Base-by-base conservation (phyloP, 768 basidiomycete species). In the Obba rivulosa region DNA sequence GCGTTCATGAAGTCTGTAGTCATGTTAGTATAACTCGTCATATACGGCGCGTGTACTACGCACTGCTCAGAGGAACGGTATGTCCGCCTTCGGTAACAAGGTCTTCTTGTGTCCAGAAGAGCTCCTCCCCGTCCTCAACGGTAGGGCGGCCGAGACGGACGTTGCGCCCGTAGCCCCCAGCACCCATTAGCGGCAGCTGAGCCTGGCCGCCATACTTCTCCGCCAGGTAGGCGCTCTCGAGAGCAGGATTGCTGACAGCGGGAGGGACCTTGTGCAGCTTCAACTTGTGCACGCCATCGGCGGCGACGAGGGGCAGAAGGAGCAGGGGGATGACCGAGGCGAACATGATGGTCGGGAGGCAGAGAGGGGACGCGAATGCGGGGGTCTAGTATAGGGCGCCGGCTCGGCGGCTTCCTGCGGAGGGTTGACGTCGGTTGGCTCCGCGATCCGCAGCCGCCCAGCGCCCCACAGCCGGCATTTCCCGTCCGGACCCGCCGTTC, bases 1-100 rank as follows among this genome's bases (percentile, higher is more conserved):
- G 96, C 94, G 65, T 98, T 98, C 83, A 94, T 83, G 71, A 91
- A 98, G 75, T 97, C 94, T 96, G 46, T 54, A 48, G 34, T 43
- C 18, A 20, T 31, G 43, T 20, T 24, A 39, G 37, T 18, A 7
- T 8, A 42, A n/a, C 23, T 31, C 28, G 5, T 7, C 7, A 5
- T 5, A 13, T 31, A 31, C 7, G 3, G 18, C 23, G 16, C 16
- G 28, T 31, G 28, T 5, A 35, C 25, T 5, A 56, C 89, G 54
- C 60, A 95, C 95, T 96, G 61, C 76, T 85, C 39, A 99, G 76
- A 53, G 96, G 95, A 45, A 97, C 88, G 34, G 70, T 67, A 65
- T 98, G 95, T 34, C 91, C 92, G 47, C 81, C 87, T 45, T 83
- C 78, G 51, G 68, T 59, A 50, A 65, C 45, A 38, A 78, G 57